Conservation (phyloP, 2,329 filamentous ascomycete genomes). For the Helicocarpus griseus region DNA sequence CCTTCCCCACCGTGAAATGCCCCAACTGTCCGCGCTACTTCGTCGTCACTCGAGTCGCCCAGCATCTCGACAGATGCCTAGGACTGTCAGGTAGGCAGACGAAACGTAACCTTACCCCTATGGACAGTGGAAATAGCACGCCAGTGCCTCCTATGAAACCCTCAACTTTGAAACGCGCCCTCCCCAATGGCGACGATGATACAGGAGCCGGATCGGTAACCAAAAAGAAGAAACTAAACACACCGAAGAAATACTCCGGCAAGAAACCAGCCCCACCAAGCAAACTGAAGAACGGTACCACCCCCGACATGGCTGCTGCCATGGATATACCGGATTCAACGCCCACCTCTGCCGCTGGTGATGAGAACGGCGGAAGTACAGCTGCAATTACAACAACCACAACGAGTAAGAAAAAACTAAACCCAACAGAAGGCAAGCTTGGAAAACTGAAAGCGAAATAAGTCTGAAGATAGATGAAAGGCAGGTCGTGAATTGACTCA, state of each 20-base stretch:
- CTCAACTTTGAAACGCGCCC: slow-evolving; percentile 26
- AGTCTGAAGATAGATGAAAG: background rate
- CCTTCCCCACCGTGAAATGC: slow-evolving; percentile 40
- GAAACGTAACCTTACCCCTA: slow-evolving; percentile 35
- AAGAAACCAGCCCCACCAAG: slow-evolving; percentile 30
- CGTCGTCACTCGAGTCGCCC: slow-evolving; percentile 51
- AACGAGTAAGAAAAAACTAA: slow-evolving; percentile 3
- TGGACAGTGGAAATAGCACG: slow-evolving; percentile 26
- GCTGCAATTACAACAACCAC: background rate
- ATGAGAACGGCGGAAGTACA: background rate
- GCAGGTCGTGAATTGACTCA: background rate
- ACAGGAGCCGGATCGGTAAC: slow-evolving; percentile 25
- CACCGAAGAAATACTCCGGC: slow-evolving; percentile 15
- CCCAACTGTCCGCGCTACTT: slow-evolving; percentile 53
- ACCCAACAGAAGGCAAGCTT: background rate
- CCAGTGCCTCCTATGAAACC: slow-evolving; percentile 14
- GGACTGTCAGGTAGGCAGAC: slow-evolving; percentile 46
- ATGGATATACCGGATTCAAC: background rate
- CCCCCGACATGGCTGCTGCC: slow-evolving; percentile 19
- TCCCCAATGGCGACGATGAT: slow-evolving; percentile 34
- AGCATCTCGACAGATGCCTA: slow-evolving; percentile 53
- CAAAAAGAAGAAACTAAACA: slow-evolving; percentile 41
- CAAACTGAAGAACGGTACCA: slow-evolving; percentile 34
- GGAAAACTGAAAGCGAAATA: background rate
- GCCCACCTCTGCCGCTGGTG: background rate